Evolutionary conservation across 2,329 filamentous ascomycete genomes (phyloP), one percentile per base, ranked within the genome.

Genomic region (Monilinia polystroma): DNA sequence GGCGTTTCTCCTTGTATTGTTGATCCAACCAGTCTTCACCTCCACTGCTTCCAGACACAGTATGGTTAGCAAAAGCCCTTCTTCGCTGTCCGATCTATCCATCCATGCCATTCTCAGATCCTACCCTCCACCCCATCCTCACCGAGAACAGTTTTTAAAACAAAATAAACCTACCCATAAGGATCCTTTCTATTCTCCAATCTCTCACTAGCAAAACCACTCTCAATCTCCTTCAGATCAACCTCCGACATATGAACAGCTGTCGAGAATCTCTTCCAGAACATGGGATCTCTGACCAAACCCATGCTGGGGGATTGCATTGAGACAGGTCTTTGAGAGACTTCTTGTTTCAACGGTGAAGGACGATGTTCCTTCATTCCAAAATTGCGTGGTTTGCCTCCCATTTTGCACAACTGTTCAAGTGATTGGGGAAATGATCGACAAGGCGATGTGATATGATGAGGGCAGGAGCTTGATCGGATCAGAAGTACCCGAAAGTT

Each of bases 221-320:
- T 68, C 64, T 72, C 73, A n/a, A 69, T 38, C 51, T 74, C 73
- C 58, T 63, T 66, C 38, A 66, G n/a, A 2, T 57, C 66, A 4
- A 70, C 72, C 55, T 76, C 73, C 11, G 71, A 69, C 55, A 67
- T 64, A 54, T 76, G 75, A 2, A 76, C 71, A 2, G 76, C 75
- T 29, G 69, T 69, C 10, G 73, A 75, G 65, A 77, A 77, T 16
- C 74, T 67, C 66, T 76, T 76, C 75, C 75, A 77, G 64, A 77
- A 77, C 51, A 70, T 60, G 0, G 76, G 75, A 68, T 77, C 75
- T n/a, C 72, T 68, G 0, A 75, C 73, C 35, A 76, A 59, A 26
- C 71, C 75, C 52, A 72, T 68, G 3, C 71, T 68, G 7, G 67
- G 65, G 1, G 68, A 65, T 49, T 63, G 60, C 68, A 68, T 66